Conservation (phyloP, 768 basidiomycete genomes). For the Boletus bicolor region DNA sequence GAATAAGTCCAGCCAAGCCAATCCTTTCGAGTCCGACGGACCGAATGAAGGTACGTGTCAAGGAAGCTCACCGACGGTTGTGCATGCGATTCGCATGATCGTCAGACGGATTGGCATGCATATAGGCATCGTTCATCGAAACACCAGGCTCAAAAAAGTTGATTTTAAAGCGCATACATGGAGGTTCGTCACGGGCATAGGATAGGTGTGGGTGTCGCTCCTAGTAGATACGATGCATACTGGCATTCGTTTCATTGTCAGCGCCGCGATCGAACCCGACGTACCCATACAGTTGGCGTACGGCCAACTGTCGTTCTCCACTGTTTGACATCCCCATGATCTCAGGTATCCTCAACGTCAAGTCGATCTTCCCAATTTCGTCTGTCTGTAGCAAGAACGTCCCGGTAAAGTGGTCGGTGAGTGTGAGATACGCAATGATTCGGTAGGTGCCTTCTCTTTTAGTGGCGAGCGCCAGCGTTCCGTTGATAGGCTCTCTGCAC, state of each 20-base stretch:
- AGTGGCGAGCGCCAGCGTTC: not conserved
- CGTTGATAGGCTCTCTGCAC: not conserved
- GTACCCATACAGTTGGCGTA: not conserved
- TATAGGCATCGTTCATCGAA: not conserved
- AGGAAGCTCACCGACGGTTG: not conserved
- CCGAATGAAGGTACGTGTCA: not conserved
- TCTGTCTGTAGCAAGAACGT: too few species aligned
- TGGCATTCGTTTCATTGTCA: not conserved
- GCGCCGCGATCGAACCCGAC: not conserved
- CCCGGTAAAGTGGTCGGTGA: too few species aligned
- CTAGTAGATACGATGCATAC: not conserved
- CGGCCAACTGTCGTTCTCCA: not conserved
- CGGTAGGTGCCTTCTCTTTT: not conserved
- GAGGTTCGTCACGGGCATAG: not conserved
- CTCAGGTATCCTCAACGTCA: too few species aligned
- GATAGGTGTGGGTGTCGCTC: not conserved
- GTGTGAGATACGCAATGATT: too few species aligned
- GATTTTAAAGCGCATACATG: not conserved
- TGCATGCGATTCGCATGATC: not conserved
- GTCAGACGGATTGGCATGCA: not conserved
- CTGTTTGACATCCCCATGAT: too few species aligned
- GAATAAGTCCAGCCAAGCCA: not conserved
- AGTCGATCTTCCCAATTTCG: too few species aligned
- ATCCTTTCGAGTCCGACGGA: not conserved
- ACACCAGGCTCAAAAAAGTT: not conserved